phyloP scores from a whole-genome alignment of 768 basidiomycete species.

The Tephrocybe sp. region DNA sequence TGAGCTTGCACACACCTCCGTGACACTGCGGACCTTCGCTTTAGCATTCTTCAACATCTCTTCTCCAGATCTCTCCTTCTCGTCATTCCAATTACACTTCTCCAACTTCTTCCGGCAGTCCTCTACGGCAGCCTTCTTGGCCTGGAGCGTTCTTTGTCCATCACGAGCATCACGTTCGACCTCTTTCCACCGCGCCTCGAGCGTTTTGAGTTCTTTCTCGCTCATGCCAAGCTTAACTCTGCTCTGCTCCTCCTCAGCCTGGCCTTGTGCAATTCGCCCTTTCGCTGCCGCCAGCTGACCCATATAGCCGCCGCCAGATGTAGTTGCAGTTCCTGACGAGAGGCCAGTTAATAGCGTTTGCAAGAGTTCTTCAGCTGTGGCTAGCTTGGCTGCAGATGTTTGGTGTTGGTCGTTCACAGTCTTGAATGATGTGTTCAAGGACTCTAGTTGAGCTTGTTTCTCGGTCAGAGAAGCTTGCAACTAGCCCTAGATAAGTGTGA shows the following conservation, averaged over 20 bases:
- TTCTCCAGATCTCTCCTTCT: conserved; percentile 64
- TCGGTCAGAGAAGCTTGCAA: conserved; percentile 52
- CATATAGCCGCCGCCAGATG: conserved; percentile 88
- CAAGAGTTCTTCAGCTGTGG: conserved; percentile 85
- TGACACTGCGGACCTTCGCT: conserved; percentile 49
- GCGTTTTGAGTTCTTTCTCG: conserved; percentile 71
- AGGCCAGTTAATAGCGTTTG: conserved; percentile 94
- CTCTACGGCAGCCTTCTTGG: conserved; percentile 56
- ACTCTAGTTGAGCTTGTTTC: conserved; percentile 59
- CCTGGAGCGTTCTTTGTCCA: conserved; percentile 64
- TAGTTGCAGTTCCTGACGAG: conserved; percentile 61
- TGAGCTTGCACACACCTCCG: conserved; percentile 51
- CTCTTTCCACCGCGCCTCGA: conserved; percentile 79
- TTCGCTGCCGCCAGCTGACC: conserved; percentile 90
- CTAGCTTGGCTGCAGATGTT: conserved; percentile 53
- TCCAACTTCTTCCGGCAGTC: conserved; percentile 48
- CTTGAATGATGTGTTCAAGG: conserved; percentile 51
- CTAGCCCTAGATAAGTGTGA: conserved; percentile 30
- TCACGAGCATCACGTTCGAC: conserved; percentile 84
- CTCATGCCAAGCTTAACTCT: conserved; percentile 72
- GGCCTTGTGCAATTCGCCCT: conserved; percentile 67
- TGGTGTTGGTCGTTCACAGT: conserved; percentile 70
- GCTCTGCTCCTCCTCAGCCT: conserved; percentile 82
- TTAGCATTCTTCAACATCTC: conserved; percentile 48
- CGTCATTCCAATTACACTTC: conserved; percentile 72